phyloP scores from a whole-genome alignment of 495 filamentous ascomycete species.

The Rusavskia elegans region DNA sequence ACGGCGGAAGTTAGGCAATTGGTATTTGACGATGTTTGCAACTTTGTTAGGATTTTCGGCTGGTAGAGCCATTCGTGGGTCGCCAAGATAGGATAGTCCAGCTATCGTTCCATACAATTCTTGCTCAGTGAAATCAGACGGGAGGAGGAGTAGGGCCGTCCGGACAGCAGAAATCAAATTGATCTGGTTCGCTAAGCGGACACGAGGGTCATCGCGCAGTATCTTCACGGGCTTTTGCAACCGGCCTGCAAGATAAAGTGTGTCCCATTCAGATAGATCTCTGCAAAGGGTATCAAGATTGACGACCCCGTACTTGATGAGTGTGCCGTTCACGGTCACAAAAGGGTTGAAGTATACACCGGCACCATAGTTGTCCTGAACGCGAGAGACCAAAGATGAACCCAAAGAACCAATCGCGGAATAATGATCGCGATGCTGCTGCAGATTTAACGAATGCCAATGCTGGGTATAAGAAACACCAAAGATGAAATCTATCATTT shows the following conservation, averaged over 20 bases:
- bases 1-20: slow-evolving; percentile 78
- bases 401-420: slow-evolving; percentile 72
- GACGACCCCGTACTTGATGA: slow-evolving; percentile 96
- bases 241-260: slow-evolving; percentile 82
- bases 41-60: slow-evolving; percentile 90
- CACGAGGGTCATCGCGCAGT: slow-evolving; percentile 76
- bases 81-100: slow-evolving; percentile 82
- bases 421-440: slow-evolving; percentile 84
- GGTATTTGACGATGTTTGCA: slow-evolving; percentile 77
- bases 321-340: slow-evolving; percentile 82
- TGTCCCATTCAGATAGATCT: slow-evolving; percentile 81
- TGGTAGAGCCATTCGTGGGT: slow-evolving; percentile 77
- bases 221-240: slow-evolving; percentile 98
- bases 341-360: slow-evolving; percentile 97
- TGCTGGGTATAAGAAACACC: slow-evolving; percentile 90
- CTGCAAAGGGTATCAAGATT: slow-evolving; percentile 74
- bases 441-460: slow-evolving; percentile 86
- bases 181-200: slow-evolving; percentile 85
- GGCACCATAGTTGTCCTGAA: slow-evolving; percentile 80
- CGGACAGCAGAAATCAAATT: slow-evolving; percentile 85
- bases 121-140: slow-evolving; percentile 68
- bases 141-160: slow-evolving; percentile 74
- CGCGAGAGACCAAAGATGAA: slow-evolving; percentile 61
- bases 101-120: slow-evolving; percentile 81
- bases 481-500: slow-evolving; percentile 98